These are phyloP conservation scores for Gomphus sp. DNA, from an alignment of 1,284 basidiomycete species.

Conservation along the genomic window DNA sequence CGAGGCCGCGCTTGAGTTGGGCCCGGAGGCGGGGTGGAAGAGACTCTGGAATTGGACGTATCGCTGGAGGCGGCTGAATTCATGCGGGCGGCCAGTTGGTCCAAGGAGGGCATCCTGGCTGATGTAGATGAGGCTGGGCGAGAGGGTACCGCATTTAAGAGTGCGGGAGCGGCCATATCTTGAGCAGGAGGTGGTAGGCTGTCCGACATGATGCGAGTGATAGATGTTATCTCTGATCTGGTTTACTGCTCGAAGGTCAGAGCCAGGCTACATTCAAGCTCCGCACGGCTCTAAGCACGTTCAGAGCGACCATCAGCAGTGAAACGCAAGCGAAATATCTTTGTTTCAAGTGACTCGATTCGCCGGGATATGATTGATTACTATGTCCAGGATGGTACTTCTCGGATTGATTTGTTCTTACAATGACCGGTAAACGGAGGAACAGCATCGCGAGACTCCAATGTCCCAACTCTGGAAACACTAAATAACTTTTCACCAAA, in stretches of 20 bases:
- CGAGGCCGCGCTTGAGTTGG: constrained; percentile 46
- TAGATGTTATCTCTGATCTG: background rate
- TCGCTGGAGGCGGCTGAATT: constrained; percentile 24
- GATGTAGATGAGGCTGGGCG: background rate
- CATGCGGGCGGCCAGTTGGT: constrained; percentile 71
- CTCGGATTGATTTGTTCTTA: no score
- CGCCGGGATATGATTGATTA: no score
- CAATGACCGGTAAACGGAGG: no score
- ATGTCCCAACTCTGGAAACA: no score
- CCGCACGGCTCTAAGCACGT: no score
- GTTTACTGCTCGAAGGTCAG: background rate
- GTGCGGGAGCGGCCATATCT: background rate
- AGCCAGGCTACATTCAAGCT: no score
- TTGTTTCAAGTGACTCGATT: background rate
- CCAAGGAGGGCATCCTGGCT: constrained; percentile 37
- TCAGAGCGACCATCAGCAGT: no score
- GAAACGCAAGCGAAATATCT: no score
- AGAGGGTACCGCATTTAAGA: background rate
- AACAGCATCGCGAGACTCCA: no score
- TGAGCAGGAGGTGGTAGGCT: background rate
- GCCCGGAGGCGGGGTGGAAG: constrained; percentile 21
- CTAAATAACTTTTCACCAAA: no score
- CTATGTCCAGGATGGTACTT: no score
- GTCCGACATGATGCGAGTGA: background rate
- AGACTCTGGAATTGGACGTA: constrained; percentile 19